Base-by-base conservation (phyloP, 2,329 filamentous ascomycete genomes). In the Ciborinia camelliae region DNA sequence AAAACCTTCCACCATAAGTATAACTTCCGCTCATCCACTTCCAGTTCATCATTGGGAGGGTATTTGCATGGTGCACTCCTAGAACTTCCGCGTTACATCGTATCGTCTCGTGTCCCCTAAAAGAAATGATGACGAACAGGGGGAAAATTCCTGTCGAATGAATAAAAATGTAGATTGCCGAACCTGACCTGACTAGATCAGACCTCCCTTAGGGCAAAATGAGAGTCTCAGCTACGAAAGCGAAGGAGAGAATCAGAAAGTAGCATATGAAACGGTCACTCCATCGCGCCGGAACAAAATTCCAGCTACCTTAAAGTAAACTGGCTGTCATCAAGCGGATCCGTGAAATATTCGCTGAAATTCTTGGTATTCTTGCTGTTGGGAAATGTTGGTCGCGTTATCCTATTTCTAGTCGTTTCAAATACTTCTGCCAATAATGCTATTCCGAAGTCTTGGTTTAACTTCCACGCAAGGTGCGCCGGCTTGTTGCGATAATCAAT, bases 321-420 rank as follows among this genome's bases (percentile, higher is more conserved):
- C 23, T 51, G 55, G 18, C n/a, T 52, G 15, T 20, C 26, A 35
- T 64, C 55, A 1, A 64, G 54, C 10, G 62, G 55, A 35, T 64
- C 62, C 28, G 37, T 61, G n/a, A 35, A 61, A 12, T 18, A 61
- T 7, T 37, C 8, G 18, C 5, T 53, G 1, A 50, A 3, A n/a
- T 8, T 35, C 18, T 30, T 60, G 4, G 10, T 28, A 26, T 6
- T 48, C 14, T n/a, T 60, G 12, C n/a, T 43, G 8, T 35, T 28
- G 4, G 26, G 20, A 32, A 14, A 51, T n/a, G 8, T 45, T 37
- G 26, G 55, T 51, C 45, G 23, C 6, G 10, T n/a, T 15, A n/a
- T 28, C 28, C 47, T 43, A 23, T 26, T 45, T 7, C 20, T 18
- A 9, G 14, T 41, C 20, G 37, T 43, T 32, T 37, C 39, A 9